phyloP scores from a whole-genome alignment of 2,329 filamentous ascomycete species.

The Albifimbria verrucaria region DNA sequence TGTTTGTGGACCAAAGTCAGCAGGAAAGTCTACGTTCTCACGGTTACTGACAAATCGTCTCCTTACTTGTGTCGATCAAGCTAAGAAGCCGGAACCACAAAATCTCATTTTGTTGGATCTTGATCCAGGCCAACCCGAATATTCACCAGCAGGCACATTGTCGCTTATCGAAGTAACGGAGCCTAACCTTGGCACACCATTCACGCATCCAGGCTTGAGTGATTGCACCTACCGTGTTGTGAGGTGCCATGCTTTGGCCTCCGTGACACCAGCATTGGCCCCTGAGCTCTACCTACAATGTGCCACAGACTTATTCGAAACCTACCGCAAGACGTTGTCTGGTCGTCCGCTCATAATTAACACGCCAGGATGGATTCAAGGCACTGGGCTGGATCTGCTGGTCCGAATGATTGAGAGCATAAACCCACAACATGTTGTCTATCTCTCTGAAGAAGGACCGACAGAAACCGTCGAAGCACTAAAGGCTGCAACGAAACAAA shows the following conservation, averaged over 20 bases:
- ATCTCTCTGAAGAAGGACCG: constrained; percentile 64
- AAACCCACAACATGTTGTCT: constrained; percentile 60
- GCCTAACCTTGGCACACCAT: constrained; percentile 65
- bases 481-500: constrained; percentile 37
- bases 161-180: constrained; percentile 60
- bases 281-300: constrained; percentile 65
- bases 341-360: constrained; percentile 65
- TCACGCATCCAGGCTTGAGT: constrained; percentile 51
- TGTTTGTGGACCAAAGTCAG: constrained; percentile 66
- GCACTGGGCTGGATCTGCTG: constrained; percentile 65
- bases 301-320: constrained; percentile 57
- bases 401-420: constrained; percentile 51
- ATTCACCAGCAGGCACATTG: constrained; percentile 64
- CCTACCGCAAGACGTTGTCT: constrained; percentile 47
- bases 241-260: constrained; percentile 64
- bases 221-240: constrained; percentile 38
- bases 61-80: constrained; percentile 40
- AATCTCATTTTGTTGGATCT: constrained; percentile 65
- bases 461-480: constrained; percentile 54
- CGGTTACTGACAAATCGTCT: constrained; percentile 64
- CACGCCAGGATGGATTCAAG: constrained; percentile 70
- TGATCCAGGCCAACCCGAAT: constrained; percentile 76
- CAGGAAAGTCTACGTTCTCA: constrained; percentile 74
- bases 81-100: constrained; percentile 7
- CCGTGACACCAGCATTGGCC: constrained; percentile 62